Evolutionary conservation across 306 rosid genomes (phyloP).

Genomic region (Prosopis cineraria): DNA sequence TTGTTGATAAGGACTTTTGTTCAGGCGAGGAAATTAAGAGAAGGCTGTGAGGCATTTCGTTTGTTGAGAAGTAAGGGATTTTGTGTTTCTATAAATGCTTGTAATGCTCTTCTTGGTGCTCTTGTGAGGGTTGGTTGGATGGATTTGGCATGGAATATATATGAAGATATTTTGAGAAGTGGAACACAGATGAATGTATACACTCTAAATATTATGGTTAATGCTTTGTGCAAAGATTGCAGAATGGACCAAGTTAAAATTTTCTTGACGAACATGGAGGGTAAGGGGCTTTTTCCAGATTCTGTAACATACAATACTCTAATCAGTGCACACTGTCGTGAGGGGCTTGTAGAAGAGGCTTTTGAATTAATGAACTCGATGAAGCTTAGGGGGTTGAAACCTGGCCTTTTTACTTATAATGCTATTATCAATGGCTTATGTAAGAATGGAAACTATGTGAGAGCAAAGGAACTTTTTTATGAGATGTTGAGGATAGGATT

Average conservation of each 20-base stretch:
- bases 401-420: conserved; percentile 77
- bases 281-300: conserved; percentile 61
- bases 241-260: conserved; percentile 47
- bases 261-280: conserved; percentile 67
- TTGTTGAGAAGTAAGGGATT: conserved; percentile 55
- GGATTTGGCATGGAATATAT: conserved; percentile 77
- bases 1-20: conserved; percentile 81
- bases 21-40: conserved; percentile 82
- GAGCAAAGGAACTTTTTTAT: conserved; percentile 58
- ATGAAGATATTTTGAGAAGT: conserved; percentile 52
- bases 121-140: conserved; percentile 86
- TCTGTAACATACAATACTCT: conserved; percentile 78
- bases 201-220: conserved; percentile 87
- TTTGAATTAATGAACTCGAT: conserved; percentile 54
- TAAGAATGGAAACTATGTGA: conserved; percentile 55
- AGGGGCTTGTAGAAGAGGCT: conserved; percentile 62
- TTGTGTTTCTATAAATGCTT: conserved; percentile 65
- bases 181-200: conserved; percentile 62
- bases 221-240: conserved; percentile 77
- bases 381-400: conserved; percentile 58
- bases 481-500: conserved; percentile 68
- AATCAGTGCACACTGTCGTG: conserved; percentile 64
- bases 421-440: conserved; percentile 80
- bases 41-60: conserved; percentile 72
- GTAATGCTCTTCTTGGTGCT: conserved; percentile 77